These are phyloP conservation scores for Pleurozium schreberi DNA, from an alignment of 225 moss, liverwort and hornwort genomes.

Conservation along the genomic window DNA sequence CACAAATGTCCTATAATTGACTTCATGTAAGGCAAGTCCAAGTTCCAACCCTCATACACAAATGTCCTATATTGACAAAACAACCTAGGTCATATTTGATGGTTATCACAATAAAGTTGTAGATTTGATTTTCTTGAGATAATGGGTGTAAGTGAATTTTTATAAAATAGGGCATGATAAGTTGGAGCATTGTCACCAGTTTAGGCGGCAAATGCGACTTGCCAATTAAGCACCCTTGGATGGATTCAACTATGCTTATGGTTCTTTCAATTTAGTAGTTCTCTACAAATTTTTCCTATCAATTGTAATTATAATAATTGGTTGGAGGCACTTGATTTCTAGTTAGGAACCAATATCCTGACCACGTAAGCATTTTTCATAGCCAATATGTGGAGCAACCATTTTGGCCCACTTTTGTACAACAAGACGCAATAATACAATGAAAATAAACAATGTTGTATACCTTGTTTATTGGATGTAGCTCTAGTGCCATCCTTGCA, in stretches of 20 bases:
- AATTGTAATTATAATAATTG: fast-evolving
- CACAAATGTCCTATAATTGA: neutral
- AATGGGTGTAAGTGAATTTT: too few relatives aligned
- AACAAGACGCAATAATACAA: neutral
- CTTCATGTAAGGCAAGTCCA: neutral
- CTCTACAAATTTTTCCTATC: neutral
- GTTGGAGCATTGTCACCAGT: neutral
- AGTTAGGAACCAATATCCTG: neutral
- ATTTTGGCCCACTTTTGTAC: neutral
- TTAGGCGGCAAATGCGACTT: neutral
- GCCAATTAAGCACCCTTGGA: neutral
- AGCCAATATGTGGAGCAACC: neutral
- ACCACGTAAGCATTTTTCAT: fast-evolving
- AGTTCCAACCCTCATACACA: neutral
- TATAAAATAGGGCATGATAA: neutral
- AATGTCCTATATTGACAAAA: neutral
- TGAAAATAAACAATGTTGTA: neutral
- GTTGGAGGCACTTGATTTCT: neutral
- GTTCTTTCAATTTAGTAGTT: neutral
- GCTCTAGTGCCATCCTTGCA: neutral
- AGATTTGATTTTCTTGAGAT: too few relatives aligned
- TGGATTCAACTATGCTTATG: neutral
- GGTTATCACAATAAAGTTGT: too few relatives aligned
- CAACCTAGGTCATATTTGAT: neutral
- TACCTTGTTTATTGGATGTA: neutral